A percentile compares a stretch with the other conserved stretches of the same genome.
Evolutionary conservation across 2,329 filamentous ascomycete species (phyloP).

Genomic region (Beauveria sp.): DNA sequence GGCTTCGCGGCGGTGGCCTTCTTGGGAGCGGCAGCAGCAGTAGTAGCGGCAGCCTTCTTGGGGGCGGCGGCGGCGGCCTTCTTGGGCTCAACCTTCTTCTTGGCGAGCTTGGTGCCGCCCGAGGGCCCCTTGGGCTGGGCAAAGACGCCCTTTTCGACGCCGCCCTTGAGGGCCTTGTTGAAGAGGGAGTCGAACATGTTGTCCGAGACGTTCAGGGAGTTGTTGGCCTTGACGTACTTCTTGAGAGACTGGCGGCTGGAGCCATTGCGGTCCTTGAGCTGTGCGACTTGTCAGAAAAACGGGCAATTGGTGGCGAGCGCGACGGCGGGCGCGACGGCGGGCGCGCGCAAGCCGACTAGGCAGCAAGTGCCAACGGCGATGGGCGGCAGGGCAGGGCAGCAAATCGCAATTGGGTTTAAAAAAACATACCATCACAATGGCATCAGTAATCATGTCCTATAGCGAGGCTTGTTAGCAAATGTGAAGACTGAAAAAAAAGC

Average conservation of each 20-base stretch:
- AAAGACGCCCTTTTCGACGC: conserved; percentile 82
- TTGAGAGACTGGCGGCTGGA: conserved; percentile 55
- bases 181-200: conserved; percentile 65
- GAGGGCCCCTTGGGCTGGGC: conserved; percentile 87
- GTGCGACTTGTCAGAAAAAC: conserved; percentile 25
- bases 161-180: conserved; percentile 75
- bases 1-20: conserved; percentile 28
- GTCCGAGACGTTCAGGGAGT: conserved; percentile 39
- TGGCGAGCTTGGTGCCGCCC: conserved; percentile 85
- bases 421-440: conserved; percentile 50
- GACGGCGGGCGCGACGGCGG: conserved; percentile 4
- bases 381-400: conserved; percentile 14
- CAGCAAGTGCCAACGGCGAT: conserved; percentile 12
- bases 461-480: conserved; percentile 25
- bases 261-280: conserved; percentile 58
- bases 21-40: conserved; percentile 37
- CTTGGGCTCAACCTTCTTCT: conserved; percentile 53
- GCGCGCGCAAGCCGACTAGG: neutral
- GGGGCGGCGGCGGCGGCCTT: conserved; percentile 24
- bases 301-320: conserved; percentile 8
- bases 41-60: conserved; percentile 24
- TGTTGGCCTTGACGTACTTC: conserved; percentile 53
- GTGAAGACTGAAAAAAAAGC: conserved; percentile 8
- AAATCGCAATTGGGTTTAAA: conserved; percentile 16
- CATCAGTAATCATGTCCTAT: conserved; percentile 57